Evolutionary conservation across 768 basidiomycete genomes (phyloP).

Genomic region (Lactifluus piperatus): DNA sequence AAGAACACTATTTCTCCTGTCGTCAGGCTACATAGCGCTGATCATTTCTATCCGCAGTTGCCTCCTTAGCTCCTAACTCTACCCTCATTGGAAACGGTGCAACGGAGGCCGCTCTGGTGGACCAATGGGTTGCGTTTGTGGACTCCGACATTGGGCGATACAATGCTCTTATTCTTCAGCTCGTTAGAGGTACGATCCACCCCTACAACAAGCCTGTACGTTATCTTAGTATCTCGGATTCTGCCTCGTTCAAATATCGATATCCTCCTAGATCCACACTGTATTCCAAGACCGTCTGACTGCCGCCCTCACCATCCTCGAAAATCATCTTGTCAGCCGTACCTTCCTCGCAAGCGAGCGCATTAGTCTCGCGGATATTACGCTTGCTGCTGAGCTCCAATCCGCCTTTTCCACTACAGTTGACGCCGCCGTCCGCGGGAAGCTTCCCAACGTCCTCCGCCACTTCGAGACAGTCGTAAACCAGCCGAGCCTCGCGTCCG

Average conservation of each 20-base stretch:
- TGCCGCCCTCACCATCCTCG: slow-evolving; percentile 55
- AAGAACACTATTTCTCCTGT: neutral
- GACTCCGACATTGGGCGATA: slow-evolving; percentile 52
- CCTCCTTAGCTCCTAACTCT: slow-evolving; percentile 64
- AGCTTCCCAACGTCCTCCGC: slow-evolving; percentile 72
- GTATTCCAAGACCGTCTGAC: slow-evolving; percentile 42
- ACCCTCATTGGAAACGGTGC: slow-evolving; percentile 59
- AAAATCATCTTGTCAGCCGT: slow-evolving; percentile 61
- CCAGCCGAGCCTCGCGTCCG: slow-evolving; percentile 63
- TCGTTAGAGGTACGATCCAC: slow-evolving; percentile 39
- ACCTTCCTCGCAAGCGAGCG: slow-evolving; percentile 94
- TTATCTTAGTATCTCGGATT: slow-evolving; percentile 11
- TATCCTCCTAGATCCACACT: slow-evolving; percentile 46
- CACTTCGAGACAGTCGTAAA: slow-evolving; percentile 82
- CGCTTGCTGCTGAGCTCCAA: slow-evolving; percentile 50
- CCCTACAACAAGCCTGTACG: slow-evolving; percentile 82
- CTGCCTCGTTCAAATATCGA: neutral
- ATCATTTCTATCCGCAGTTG: slow-evolving; percentile 43
- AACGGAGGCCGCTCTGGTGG: slow-evolving; percentile 66
- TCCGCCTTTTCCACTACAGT: slow-evolving; percentile 46
- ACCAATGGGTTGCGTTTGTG: slow-evolving; percentile 77
- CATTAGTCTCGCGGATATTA: slow-evolving; percentile 87
- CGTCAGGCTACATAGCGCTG: neutral
- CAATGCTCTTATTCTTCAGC: slow-evolving; percentile 31
- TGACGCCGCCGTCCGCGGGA: slow-evolving; percentile 57